Evolutionary conservation across 306 rosid genomes (phyloP), one percentile per base, ranked within the genome.

Genomic region (Cicer yamashitae): DNA sequence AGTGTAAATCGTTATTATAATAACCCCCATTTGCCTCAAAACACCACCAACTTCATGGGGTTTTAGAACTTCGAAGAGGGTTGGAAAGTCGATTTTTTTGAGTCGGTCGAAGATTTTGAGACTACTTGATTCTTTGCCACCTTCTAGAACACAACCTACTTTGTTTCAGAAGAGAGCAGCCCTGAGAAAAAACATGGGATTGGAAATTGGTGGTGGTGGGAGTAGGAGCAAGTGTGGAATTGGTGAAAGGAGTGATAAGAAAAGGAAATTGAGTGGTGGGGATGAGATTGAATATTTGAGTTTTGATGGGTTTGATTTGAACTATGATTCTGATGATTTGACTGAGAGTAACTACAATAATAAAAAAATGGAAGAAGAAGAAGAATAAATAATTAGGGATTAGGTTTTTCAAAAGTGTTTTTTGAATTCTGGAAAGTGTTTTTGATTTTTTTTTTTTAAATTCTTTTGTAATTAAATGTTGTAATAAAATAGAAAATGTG

Each of bases 151-250:
- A 1, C 94, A 84, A 58, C 97, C 96, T 0, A 94, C 96, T 45
- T 81, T 94, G 41, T 94, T 90, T 63, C 98, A 94, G 91, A 94
- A 92, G 77, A 82, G 98, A 67, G 91, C 91, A 1, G 97, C 98
- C 1, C 90, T 89, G 2, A 65, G 92, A 54, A 86, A 88, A 45
- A 90, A 86, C 61, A 59, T 80, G 69, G 84, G 70, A n/a, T 71
- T 71, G 1, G 77, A 38, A 34, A 50, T 60, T 38, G 18, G 30
- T 39, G 57, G 20, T 18, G 20, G 20, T 18, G 20, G 20, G 20
- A 18, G 20, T 18, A 18, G 20, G 20, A 18, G 57, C 1, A 77
- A 72, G 68, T 34, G 45, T 51, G 85, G 71, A 40, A 22, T 41
- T 40, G 80, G 81, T 22, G 84, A 71, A 84, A 82, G 57, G 73